Evolutionary conservation across 2,329 filamentous ascomycete species (phyloP).

Genomic region (Coniella lustricola): DNA sequence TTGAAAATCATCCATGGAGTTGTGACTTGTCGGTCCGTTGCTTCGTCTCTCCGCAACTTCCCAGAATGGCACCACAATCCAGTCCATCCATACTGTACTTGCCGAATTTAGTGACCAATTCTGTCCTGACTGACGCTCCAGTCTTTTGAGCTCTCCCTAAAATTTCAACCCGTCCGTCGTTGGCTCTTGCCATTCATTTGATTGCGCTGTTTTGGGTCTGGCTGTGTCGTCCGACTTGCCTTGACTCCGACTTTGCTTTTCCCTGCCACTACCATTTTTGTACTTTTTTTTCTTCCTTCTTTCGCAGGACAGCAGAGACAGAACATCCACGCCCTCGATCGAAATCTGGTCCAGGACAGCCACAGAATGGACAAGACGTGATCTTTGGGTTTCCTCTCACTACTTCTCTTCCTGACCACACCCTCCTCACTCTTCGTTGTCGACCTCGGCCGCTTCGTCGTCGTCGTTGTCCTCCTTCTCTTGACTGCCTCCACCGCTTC

Average conservation of each 20-base stretch:
- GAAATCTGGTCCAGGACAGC: too few species aligned
- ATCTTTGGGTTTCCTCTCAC: not conserved
- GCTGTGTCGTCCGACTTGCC: too few species aligned
- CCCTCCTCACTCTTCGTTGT: not conserved
- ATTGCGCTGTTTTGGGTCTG: too few species aligned
- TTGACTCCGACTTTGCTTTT: not conserved
- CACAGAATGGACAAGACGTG: conserved; percentile 13
- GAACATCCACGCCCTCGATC: not conserved
- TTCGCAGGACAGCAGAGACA: not conserved
- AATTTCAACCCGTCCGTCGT: too few species aligned
- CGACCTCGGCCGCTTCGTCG: not conserved
- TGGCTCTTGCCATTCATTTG: too few species aligned
- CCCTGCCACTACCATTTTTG: not conserved
- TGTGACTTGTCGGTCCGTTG: too few species aligned
- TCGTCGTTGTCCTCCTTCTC: not conserved
- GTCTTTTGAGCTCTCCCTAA: too few species aligned
- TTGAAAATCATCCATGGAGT: too few species aligned
- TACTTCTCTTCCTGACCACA: not conserved
- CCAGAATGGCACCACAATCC: not conserved
- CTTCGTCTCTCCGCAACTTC: too few species aligned
- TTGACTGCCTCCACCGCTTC: not conserved
- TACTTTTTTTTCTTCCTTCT: not conserved
- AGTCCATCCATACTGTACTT: not conserved
- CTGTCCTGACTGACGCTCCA: too few species aligned
- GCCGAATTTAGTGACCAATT: not conserved